Conservation (phyloP, 176 grass and related monocot genomes). For the Ampelocalamus luodianensis region DNA sequence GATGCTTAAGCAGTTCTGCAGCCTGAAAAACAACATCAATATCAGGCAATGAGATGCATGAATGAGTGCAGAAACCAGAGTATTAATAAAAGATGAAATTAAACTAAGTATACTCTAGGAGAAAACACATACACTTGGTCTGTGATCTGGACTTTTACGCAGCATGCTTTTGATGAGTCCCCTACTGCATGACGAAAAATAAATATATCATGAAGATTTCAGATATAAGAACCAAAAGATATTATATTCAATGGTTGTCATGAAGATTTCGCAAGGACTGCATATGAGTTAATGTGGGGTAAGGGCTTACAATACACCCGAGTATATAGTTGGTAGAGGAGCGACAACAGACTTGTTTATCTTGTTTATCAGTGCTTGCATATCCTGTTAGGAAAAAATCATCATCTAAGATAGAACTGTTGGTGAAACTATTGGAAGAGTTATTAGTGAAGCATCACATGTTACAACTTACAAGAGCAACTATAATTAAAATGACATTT, state of each 20-base stretch:
- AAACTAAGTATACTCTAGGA: not conserved
- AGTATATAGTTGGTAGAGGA: slow-evolving; percentile 84
- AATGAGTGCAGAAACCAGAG: slow-evolving; percentile 18
- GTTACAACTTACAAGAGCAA: not conserved
- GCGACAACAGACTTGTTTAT: slow-evolving; percentile 81
- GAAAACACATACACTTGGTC: slow-evolving; percentile 80
- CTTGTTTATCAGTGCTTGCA: slow-evolving; percentile 96
- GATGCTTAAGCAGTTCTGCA: slow-evolving; percentile 78
- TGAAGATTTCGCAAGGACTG: not conserved
- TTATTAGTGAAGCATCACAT: not conserved
- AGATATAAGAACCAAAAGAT: not conserved
- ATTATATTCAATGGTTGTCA: not conserved
- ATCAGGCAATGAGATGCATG: slow-evolving; percentile 4
- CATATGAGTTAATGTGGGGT: slow-evolving; percentile 3
- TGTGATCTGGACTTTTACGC: slow-evolving; percentile 85
- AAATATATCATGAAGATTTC: slow-evolving; percentile 27
- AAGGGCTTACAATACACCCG: slow-evolving; percentile 81
- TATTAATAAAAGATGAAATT: slow-evolving; percentile 1
- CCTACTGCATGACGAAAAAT: slow-evolving; percentile 59
- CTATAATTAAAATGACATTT: not conserved
- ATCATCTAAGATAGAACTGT: not conserved
- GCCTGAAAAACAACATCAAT: slow-evolving; percentile 57
- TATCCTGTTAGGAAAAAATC: slow-evolving; percentile 60
- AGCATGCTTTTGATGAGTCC: slow-evolving; percentile 96
- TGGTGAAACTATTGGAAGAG: not conserved